Conservation (phyloP, 2,329 filamentous ascomycete genomes). For the Fusarium sp. region DNA sequence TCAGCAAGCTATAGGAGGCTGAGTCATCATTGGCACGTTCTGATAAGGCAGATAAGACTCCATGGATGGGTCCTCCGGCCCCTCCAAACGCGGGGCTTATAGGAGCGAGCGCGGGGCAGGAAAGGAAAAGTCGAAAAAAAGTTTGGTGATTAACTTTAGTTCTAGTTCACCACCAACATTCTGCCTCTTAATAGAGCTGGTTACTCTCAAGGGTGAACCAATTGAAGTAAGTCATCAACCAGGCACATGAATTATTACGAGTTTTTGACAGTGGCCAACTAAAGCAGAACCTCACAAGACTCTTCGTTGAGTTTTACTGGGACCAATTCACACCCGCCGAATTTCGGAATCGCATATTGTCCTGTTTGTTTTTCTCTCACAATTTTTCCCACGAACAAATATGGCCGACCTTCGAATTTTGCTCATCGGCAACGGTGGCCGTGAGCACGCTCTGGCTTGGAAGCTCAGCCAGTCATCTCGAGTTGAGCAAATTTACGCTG, state of each 20-base stretch:
- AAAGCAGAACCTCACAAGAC: constrained; percentile 19
- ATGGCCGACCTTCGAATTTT: constrained; percentile 73
- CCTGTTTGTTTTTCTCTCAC: constrained; percentile 18
- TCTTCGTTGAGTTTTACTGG: constrained; percentile 8
- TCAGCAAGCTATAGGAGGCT: constrained; percentile 17
- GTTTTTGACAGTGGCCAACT: background rate
- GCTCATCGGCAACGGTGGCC: constrained; percentile 91
- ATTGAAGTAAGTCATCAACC: constrained; percentile 19
- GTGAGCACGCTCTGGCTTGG: constrained; percentile 95
- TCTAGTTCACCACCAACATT: constrained; percentile 25
- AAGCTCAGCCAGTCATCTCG: constrained; percentile 85
- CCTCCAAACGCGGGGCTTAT: constrained; percentile 24
- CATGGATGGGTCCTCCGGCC: background rate
- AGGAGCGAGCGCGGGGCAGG: constrained; percentile 26
- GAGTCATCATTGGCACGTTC: constrained; percentile 19
- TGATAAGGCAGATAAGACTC: constrained; percentile 15
- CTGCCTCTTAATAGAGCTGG: constrained; percentile 35
- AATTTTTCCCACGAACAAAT: constrained; percentile 14
- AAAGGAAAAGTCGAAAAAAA: constrained; percentile 30
- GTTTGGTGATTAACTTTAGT: constrained; percentile 28
- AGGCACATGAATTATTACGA: background rate
- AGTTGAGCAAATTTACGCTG: constrained; percentile 78
- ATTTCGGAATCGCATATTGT: constrained; percentile 33
- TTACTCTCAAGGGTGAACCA: constrained; percentile 36
- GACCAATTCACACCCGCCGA: constrained; percentile 28